Base-by-base conservation (phyloP, 1,139 yeast genomes). In the Hyphopichia khmerensis region DNA sequence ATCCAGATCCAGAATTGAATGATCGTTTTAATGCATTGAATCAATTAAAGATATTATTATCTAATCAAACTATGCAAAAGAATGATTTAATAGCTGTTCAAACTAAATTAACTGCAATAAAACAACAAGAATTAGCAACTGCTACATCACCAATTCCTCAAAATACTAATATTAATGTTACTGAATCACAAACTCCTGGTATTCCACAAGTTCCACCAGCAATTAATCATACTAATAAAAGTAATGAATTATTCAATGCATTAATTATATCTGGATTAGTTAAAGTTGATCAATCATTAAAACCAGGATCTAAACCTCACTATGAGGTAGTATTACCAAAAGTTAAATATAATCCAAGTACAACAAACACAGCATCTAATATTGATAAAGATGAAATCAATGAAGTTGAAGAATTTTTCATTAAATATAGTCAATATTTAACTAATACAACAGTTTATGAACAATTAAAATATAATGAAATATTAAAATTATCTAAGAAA, bases 21-120 rank as follows among this genome's bases (percentile, higher is more conserved):
- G 75, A 66, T 30, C 57, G 72, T 36, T 66, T 65, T 43, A 66
- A 68, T 40, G 77, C 80, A 2, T 67, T 79, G 48, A 62, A 60
- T 35, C 77, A 77, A 48, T 63, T 79, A 42, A 65, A 67, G 33
- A 48, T 45, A 13, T 64, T 78, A 29, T 60, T 79, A 40, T 57
- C 59, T 14, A 65, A 56, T 48, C 72, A 63, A 46, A 55, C 57
- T 11, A 72, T 79, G 62, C 70, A 68, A 31, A 56, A 60, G 9
- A 60, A 64, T 21, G 80, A 78, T 44, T 62, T 79, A 39, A 57
- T 57, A 36, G 73, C 73, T 1, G 69, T 72, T 9, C 74, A 69
- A 48, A 53, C 55, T 19, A 72, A 67, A 46, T 56, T 72, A 39
- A 59, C 57, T 40, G 55, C 51, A 31, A 69, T 69, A 43, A 68